Base-by-base conservation (phyloP, 306 rosid species). In the Clitoria ternatea region DNA sequence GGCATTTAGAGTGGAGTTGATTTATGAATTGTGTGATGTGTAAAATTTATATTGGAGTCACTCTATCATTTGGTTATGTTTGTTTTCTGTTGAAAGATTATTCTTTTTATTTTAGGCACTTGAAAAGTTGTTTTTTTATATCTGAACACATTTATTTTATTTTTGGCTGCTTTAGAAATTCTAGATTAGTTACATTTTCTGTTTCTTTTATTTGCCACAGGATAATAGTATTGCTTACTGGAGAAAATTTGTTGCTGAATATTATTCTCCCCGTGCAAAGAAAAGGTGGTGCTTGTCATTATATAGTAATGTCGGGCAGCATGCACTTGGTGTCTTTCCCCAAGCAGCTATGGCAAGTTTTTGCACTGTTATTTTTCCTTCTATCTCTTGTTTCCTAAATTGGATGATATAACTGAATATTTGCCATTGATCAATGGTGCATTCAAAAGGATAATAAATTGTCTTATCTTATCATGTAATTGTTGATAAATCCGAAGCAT, bases 221-320 rank as follows among this genome's bases (percentile, higher is more conserved):
- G 97, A 95, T 44, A 95, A 91, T 56, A 80, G 88, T 61, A 86
- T 95, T 79, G 96, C 92, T n/a, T 95, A 95, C 79, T 95, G 99
- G 99, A 91, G 92, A 75, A 95, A 95, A 82, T 95, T 95, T 83
- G 97, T 95, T 61, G 79, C 96, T 8, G 97, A 91, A 73, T 95
- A 91, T 80, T 95, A 95, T 82, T 87, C 99, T 35, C 97, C 96
- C 55, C 96, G 96, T 17, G 96, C 99, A 37, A 95, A 87, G 86
- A 90, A 91, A 74, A 81, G 97, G 50, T 95, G 99, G 99, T 95
- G 99, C 77, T 81, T 95, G 80, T 90, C 99, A 7, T 75, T 87
- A 47, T 91, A 95, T 85, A 96, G 77, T 60, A 95, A 91, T 12
- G 91, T 86, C 50, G 97, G 97, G 52, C 89, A 91, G 27, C 96